Evolutionary conservation across 2,329 filamentous ascomycete genomes (phyloP).

Genomic region (Penicillium sp.): DNA sequence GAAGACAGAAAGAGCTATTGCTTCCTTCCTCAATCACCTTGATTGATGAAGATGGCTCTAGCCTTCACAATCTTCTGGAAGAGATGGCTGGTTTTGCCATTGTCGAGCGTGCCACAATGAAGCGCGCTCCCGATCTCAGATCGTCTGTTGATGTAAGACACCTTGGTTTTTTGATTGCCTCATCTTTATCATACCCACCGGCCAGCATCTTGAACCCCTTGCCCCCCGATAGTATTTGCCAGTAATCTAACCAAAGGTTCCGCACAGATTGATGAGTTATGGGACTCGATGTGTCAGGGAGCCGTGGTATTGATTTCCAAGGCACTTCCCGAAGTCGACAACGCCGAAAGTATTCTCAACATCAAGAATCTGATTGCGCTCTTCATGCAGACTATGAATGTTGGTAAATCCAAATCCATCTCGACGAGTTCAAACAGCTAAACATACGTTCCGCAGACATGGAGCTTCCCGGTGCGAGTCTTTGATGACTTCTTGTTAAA

Average conservation of each 20-base stretch:
- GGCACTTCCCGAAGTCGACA: slow-evolving; percentile 75
- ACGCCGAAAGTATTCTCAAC: slow-evolving; percentile 87
- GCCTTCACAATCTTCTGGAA: slow-evolving; percentile 86
- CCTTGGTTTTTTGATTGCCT: no score
- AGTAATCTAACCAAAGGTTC: slow-evolving; percentile 12
- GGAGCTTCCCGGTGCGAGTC: slow-evolving; percentile 80
- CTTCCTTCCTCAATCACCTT: slow-evolving; percentile 76
- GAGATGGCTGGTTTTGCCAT: slow-evolving; percentile 96
- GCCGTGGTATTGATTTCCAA: slow-evolving; percentile 80
- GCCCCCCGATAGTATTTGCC: slow-evolving; percentile 2
- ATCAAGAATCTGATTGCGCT: slow-evolving; percentile 91
- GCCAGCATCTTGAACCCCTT: slow-evolving; percentile 26
- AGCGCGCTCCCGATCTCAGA: slow-evolving; percentile 78
- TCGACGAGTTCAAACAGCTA: slow-evolving; percentile 4
- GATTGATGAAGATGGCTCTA: slow-evolving; percentile 77
- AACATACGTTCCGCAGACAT: slow-evolving; percentile 59
- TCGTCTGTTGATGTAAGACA: slow-evolving; percentile 72
- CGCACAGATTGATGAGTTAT: slow-evolving; percentile 84
- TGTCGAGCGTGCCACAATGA: slow-evolving; percentile 91
- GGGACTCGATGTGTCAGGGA: slow-evolving; percentile 95
- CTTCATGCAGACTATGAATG: slow-evolving; percentile 98
- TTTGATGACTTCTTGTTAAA: slow-evolving; percentile 84
- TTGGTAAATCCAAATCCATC: slow-evolving; percentile 40
- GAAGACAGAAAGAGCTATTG: slow-evolving; percentile 87
- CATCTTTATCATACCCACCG: no score